phyloP scores from a whole-genome alignment of 768 basidiomycete genomes.

The Brasilioporus rufonigricans region DNA sequence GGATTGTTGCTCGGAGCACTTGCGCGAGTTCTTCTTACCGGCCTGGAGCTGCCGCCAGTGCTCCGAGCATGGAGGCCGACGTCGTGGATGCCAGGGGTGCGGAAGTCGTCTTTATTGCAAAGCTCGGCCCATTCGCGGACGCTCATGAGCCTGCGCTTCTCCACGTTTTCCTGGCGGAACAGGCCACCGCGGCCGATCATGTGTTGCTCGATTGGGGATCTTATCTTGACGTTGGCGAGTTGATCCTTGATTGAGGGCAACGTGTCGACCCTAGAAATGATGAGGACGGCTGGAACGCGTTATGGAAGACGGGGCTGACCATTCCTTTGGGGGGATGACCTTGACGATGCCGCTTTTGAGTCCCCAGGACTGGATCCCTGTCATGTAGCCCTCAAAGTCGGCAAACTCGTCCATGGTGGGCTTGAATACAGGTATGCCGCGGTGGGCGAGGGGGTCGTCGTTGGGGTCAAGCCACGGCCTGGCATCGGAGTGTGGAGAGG shows the following conservation, averaged over 20 bases:
- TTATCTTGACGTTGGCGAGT: slow-evolving; percentile 73
- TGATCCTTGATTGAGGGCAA: slow-evolving; percentile 73
- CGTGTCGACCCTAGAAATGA: slow-evolving; percentile 54
- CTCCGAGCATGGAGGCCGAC: slow-evolving; percentile 53
- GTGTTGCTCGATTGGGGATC: slow-evolving; percentile 89
- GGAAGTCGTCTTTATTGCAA: slow-evolving; percentile 66
- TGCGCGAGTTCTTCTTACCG: slow-evolving; percentile 42
- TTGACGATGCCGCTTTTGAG: slow-evolving; percentile 90
- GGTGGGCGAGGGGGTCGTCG: slow-evolving; percentile 76
- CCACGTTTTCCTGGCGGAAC: slow-evolving; percentile 88
- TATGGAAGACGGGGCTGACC: slow-evolving; percentile 49
- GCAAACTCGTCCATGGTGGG: slow-evolving; percentile 89
- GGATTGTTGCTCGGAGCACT: slow-evolving; percentile 37
- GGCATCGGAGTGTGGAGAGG: slow-evolving; percentile 62
- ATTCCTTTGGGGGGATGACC: slow-evolving; percentile 92
- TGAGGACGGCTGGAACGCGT: slow-evolving; percentile 19
- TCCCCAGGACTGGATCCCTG: slow-evolving; percentile 87
- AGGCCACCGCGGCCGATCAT: slow-evolving; percentile 86
- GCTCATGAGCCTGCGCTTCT: slow-evolving; percentile 80
- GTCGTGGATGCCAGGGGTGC: slow-evolving; percentile 71
- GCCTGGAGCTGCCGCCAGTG: slow-evolving; percentile 34
- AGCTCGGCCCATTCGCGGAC: slow-evolving; percentile 87
- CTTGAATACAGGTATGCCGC: slow-evolving; percentile 95
- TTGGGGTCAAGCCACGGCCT: slow-evolving; percentile 71
- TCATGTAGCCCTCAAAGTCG: slow-evolving; percentile 92